These are phyloP conservation scores for Pelargonium nanum DNA, from an alignment of 345 rosid species.

Conservation along the genomic window DNA sequence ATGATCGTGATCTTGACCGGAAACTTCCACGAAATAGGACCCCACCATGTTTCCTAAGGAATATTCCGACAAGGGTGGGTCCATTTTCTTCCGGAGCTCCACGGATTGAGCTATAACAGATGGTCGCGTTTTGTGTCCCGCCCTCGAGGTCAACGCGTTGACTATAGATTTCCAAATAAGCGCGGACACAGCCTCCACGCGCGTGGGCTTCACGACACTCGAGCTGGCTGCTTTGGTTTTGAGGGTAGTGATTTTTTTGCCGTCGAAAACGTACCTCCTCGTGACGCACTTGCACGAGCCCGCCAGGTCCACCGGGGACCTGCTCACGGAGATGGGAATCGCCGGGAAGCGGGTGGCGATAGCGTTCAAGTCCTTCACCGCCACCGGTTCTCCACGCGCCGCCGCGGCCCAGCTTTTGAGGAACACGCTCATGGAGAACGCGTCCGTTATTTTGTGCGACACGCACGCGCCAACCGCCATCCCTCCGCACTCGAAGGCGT, in stretches of 20 bases:
- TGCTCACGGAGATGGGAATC: background rate
- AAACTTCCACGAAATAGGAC: background rate
- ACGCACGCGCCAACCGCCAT: background rate
- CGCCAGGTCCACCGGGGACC: background rate
- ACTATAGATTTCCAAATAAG: conserved; percentile 9
- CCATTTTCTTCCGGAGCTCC: background rate
- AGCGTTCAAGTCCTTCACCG: background rate
- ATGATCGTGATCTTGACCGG: conserved; percentile 2
- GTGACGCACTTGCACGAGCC: background rate
- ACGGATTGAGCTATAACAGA: background rate
- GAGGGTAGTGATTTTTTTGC: conserved; percentile 3
- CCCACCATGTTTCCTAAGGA: background rate
- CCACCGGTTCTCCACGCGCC: background rate
- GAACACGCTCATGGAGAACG: background rate
- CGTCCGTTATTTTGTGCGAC: background rate
- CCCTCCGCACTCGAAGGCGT: background rate
- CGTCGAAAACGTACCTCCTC: conserved; percentile 12
- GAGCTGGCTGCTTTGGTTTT: conserved; percentile 10
- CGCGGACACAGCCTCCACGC: conserved; percentile 16
- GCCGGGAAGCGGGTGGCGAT: too few relatives aligned
- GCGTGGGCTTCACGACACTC: conserved; percentile 9
- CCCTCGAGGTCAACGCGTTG: background rate
- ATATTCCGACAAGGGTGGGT: conserved; percentile 3
- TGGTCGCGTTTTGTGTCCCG: background rate
- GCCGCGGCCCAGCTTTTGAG: background rate